A percentile compares a stretch with the other conserved stretches of the same genome.
Evolutionary conservation across 2,329 filamentous ascomycete species (phyloP).

Genomic region (Aspergillus neoniger): DNA sequence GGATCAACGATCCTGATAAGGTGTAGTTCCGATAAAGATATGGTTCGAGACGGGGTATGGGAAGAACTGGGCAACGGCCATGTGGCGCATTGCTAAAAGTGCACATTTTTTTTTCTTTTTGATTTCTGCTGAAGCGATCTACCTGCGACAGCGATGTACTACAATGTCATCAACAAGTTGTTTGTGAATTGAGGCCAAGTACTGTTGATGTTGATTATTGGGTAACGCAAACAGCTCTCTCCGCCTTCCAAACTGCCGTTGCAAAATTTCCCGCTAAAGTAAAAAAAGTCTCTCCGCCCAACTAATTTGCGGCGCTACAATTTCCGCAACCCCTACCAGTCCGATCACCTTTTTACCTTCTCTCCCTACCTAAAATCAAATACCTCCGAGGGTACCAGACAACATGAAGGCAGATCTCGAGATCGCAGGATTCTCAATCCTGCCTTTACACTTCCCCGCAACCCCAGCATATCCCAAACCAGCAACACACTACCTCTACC

Average conservation of each 20-base stretch:
- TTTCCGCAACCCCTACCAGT: not conserved
- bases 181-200: not conserved
- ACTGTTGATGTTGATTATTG: not conserved
- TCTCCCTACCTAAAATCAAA: not conserved
- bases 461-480: constrained; percentile 63
- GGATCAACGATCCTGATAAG: constrained; percentile 69
- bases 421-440: constrained; percentile 65
- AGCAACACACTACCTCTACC: constrained; percentile 79
- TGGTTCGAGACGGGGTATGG: not conserved
- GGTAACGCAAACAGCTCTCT: constrained; percentile 4
- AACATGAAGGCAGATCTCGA: constrained; percentile 43
- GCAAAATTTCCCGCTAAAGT: constrained; percentile 17
- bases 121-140: not conserved
- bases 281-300: constrained; percentile 9
- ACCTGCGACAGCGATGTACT: not conserved
- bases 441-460: constrained; percentile 68
- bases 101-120: not conserved
- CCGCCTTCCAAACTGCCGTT: constrained; percentile 18
- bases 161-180: not conserved
- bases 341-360: not conserved
- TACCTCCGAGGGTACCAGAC: not conserved
- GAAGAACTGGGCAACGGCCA: not conserved
- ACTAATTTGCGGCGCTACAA: not conserved
- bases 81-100: not conserved
- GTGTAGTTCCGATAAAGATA: constrained; percentile 37